phyloP scores from a whole-genome alignment of 1,284 basidiomycete genomes.

The Tylopilus sp. region DNA sequence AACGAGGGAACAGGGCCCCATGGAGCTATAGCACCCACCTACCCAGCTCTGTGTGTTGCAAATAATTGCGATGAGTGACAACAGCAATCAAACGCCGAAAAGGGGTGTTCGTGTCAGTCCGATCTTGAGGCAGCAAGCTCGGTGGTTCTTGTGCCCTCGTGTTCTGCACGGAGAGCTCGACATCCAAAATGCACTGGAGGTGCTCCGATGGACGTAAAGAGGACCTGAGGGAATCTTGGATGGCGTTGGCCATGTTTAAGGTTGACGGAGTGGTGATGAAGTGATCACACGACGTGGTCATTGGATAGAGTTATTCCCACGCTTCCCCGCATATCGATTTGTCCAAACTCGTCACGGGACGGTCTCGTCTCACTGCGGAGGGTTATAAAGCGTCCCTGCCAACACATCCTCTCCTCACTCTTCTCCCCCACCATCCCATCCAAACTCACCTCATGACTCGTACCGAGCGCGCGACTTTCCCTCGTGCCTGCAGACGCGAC shows the following conservation, averaged over 20 bases:
- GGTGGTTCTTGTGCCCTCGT: not conserved
- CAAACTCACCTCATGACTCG: constrained; percentile 70
- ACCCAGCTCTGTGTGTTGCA: constrained; percentile 30
- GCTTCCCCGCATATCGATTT: constrained; percentile 39
- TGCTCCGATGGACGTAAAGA: constrained; percentile 37
- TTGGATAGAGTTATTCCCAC: constrained; percentile 36
- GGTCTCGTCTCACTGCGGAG: constrained; percentile 11
- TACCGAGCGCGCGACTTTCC: constrained; percentile 78
- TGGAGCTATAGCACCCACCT: constrained; percentile 26
- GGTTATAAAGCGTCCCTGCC: constrained; percentile 33
- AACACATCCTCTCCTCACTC: not conserved
- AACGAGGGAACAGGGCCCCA: not conserved
- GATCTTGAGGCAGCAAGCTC: not conserved
- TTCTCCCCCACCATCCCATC: not conserved
- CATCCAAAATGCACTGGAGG: constrained; percentile 27
- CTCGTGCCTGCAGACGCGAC: constrained; percentile 83
- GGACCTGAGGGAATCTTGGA: constrained; percentile 15
- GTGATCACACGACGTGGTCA: constrained; percentile 17
- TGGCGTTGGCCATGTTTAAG: constrained; percentile 1
- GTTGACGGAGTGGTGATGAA: not conserved
- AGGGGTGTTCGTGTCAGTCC: constrained; percentile 1
- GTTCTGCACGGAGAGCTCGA: constrained; percentile 12
- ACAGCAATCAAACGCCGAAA: constrained; percentile 27
- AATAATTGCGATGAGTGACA: constrained; percentile 26
- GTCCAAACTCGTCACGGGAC: constrained; percentile 27